phyloP scores from a whole-genome alignment of 805 yeast species.

The Komagataella ulmi region DNA sequence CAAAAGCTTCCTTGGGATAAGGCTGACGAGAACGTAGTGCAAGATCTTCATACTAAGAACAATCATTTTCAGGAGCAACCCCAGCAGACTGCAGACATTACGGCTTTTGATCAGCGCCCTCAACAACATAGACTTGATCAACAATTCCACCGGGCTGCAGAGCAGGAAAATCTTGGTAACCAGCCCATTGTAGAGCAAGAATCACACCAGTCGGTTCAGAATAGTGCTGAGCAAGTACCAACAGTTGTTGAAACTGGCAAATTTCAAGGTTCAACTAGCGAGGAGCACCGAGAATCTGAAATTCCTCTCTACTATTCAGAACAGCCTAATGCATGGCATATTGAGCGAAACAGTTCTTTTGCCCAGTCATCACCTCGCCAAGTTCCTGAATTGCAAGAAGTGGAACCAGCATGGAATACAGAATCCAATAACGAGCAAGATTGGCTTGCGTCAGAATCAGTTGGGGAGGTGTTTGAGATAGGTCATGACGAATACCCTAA shows the following conservation, averaged over 20 bases:
- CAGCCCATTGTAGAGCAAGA: not conserved
- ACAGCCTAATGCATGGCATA: not conserved
- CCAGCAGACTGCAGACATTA: no score
- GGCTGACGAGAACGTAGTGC: not conserved
- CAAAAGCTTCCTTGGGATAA: not conserved
- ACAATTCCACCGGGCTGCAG: not conserved
- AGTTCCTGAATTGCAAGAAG: not conserved
- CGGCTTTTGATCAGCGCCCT: not conserved
- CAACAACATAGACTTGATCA: not conserved
- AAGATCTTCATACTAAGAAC: not conserved
- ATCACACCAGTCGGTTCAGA: not conserved
- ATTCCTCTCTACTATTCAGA: not conserved
- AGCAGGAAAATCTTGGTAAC: not conserved
- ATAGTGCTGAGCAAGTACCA: not conserved
- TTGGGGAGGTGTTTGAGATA: not conserved
- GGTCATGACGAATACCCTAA: not conserved
- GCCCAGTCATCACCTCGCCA: not conserved
- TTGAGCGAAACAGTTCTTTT: not conserved
- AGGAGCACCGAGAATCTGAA: not conserved
- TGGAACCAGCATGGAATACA: not conserved
- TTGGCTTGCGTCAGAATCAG: not conserved
- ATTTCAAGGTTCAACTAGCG: not conserved
- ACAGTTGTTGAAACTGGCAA: not conserved
- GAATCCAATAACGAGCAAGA: not conserved
- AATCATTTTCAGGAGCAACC: not conserved